These are phyloP conservation scores for Pilaira anomala DNA, from an alignment of 192 early-diverging fungal genomes.

Conservation along the genomic window DNA sequence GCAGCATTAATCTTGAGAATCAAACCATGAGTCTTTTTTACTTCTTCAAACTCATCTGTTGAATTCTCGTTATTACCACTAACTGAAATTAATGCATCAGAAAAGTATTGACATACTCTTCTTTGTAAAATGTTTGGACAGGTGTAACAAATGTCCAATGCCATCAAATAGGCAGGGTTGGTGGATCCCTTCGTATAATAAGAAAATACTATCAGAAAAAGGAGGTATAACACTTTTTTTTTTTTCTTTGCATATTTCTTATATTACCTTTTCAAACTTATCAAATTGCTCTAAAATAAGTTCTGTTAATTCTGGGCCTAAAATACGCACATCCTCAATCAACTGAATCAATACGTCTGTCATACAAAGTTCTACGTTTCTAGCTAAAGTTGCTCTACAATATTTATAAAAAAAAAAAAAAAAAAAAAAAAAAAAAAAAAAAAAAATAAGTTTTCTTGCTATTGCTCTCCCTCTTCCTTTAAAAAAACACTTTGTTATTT, in stretches of 20 bases:
- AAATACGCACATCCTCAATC: slow-evolving; percentile 64
- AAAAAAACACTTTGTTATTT: neutral
- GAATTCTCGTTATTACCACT: slow-evolving; percentile 42
- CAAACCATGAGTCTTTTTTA: slow-evolving; percentile 69
- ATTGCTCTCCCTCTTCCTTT: no score
- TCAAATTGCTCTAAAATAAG: slow-evolving; percentile 77
- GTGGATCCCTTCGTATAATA: slow-evolving; percentile 45
- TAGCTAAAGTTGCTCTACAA: slow-evolving; percentile 60
- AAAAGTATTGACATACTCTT: slow-evolving; percentile 93
- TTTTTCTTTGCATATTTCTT: neutral
- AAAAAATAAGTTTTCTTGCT: neutral
- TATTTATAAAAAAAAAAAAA: neutral
- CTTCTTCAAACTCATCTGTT: slow-evolving; percentile 49
- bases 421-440: neutral
- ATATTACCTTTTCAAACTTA: slow-evolving; percentile 56
- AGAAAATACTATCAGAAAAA: neutral
- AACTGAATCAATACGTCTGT: slow-evolving; percentile 81
- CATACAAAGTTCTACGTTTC: slow-evolving; percentile 76
- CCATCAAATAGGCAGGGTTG: slow-evolving; percentile 67
- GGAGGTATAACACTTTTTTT: neutral
- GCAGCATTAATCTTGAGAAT: slow-evolving; percentile 78
- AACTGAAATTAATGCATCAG: slow-evolving; percentile 71
- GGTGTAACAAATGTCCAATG: slow-evolving; percentile 74
- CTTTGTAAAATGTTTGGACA: slow-evolving; percentile 81
- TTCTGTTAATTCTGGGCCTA: slow-evolving; percentile 83